Evolutionary conservation across 495 filamentous ascomycete species (phyloP), one percentile per base, ranked within the genome.

Genomic region (Friedmanniomyces endolithicus): DNA sequence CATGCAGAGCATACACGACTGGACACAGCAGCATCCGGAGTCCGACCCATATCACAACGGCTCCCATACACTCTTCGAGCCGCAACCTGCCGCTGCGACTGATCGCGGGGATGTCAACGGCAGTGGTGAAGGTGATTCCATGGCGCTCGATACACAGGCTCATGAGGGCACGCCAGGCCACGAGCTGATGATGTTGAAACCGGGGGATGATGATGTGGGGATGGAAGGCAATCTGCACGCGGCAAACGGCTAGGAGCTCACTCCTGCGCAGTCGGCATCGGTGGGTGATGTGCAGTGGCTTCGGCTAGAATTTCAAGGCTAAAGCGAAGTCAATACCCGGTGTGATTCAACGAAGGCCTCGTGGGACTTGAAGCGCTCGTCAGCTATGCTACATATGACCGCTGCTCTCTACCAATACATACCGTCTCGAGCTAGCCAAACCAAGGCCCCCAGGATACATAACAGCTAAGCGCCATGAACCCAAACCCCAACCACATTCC

Each of bases 1-100:
- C 33, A 62, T 62, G 58, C 41, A 55, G 33, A 52, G 58, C 14
- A 58, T 64, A 45, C 33, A 59, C 19, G 34, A 56, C 24, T 56
- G 54, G 54, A 4, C 11, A 19, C 39, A 48, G 27, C 40, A 27
- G 39, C 48, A 17, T 29, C 19, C n/a, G 27, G 16, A 35, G 41
- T 1, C 50, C 4, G 6, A 47, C 19, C 23, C 44, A 6, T 41
- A 41, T n/a, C n/a, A n/a, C 37, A 41, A 4, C 37, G 37, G 37
- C 17, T 19, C 20, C 3, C 24, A 47, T 22, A 23, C 44, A 3
- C 44, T 4, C 7, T 27, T 23, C 20, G 23, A 31, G 23, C 47
- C n/a, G 31, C 25, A 25, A 2, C 24, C 49, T 20, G 31, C 40
- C 22, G 49, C 37, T 6, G 12, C 6, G 6, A 6, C 37, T 2